These are phyloP conservation scores for Sergeia podlipaevii DNA, from an alignment of 208 protist species.

Conservation along the genomic window DNA sequence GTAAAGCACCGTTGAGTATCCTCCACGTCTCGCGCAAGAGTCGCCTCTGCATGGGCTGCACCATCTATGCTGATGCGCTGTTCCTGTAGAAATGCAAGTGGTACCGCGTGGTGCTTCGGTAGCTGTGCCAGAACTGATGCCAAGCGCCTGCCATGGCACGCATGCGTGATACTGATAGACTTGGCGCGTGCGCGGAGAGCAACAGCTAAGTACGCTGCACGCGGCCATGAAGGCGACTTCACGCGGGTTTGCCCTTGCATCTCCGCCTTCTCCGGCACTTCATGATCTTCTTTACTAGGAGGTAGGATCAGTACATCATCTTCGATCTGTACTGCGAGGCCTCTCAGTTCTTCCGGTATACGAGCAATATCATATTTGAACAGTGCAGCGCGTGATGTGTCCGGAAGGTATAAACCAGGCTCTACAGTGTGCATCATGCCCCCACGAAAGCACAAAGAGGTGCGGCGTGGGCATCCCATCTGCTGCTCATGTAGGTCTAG, in stretches of 20 bases:
- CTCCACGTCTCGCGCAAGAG: slow-evolving; percentile 9
- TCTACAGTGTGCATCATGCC: slow-evolving; percentile 73
- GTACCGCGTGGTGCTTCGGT: not conserved
- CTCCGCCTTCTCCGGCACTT: not conserved
- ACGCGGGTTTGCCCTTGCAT: not conserved
- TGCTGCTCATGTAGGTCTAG: slow-evolving; percentile 52
- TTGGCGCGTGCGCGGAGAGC: slow-evolving; percentile 1
- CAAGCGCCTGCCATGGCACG: not conserved
- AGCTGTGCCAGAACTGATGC: not conserved
- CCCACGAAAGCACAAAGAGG: slow-evolving; percentile 14
- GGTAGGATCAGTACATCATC: slow-evolving; percentile 59
- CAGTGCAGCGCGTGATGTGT: slow-evolving; percentile 2
- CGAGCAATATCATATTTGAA: slow-evolving; percentile 11
- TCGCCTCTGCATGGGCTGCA: slow-evolving; percentile 5
- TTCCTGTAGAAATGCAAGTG: slow-evolving; percentile 37
- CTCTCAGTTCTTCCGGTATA: slow-evolving; percentile 14
- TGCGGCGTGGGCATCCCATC: slow-evolving; percentile 2
- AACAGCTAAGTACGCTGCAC: slow-evolving; percentile 7
- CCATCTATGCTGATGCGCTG: slow-evolving; percentile 35
- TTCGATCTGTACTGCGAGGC: slow-evolving; percentile 48
- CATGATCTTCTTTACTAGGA: not conserved
- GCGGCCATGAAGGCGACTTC: not conserved
- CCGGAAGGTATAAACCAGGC: slow-evolving; percentile 55
- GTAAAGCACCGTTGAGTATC: not conserved
- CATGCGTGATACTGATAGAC: not conserved